Base-by-base conservation (phyloP, 139 green algal genomes). In the Chlorella sp. region DNA sequence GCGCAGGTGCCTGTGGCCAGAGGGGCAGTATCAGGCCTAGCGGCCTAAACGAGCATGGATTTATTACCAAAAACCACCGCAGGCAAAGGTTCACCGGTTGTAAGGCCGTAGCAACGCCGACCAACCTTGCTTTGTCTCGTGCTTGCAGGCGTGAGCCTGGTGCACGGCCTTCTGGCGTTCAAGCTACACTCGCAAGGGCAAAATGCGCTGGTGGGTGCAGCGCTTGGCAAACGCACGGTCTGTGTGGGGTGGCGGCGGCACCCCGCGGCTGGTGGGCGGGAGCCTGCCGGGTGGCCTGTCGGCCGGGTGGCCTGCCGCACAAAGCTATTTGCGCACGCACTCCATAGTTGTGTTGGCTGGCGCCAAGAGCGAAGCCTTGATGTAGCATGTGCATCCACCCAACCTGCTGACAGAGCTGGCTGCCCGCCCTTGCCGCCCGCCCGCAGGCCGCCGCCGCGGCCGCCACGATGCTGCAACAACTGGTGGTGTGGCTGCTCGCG, bases 111-210 rank as follows among this genome's bases (percentile, higher is more conserved):
- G 48, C 48, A 40, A 11, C 73, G 39, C 77, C 4, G 37, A 12
- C 36, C 78, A 66, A 19, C 26, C 12, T 0, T 28, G 40, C 40
- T 82, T 21, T 42, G 19, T 37, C 76, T 32, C 12, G 19, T 83
- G 9, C 24, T n/a, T 24, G 83, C 61, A 77, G 83, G 83, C 24
- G 61, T 76, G 24, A 61, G 60, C 9, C 60, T 77, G 21, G 60
- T 87, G 34, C 83, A 87, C 61, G 60, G 36, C 60, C 83, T 87
- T 22, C 83, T 87, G 11, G 83, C 83, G 0, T 77, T 87, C 83
- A 87, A 87, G 83, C 61, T 87, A 5, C n/a, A 77, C 26, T 60
- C 60, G 1, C 83, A 87, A 40, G 83, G 83, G 14, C 60, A 87
- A 15, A 19, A 15, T 9, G 66, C 24, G 11, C 83, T 87, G 61